phyloP scores from a whole-genome alignment of 2,329 filamentous ascomycete genomes.

The Fusarium buharicum region DNA sequence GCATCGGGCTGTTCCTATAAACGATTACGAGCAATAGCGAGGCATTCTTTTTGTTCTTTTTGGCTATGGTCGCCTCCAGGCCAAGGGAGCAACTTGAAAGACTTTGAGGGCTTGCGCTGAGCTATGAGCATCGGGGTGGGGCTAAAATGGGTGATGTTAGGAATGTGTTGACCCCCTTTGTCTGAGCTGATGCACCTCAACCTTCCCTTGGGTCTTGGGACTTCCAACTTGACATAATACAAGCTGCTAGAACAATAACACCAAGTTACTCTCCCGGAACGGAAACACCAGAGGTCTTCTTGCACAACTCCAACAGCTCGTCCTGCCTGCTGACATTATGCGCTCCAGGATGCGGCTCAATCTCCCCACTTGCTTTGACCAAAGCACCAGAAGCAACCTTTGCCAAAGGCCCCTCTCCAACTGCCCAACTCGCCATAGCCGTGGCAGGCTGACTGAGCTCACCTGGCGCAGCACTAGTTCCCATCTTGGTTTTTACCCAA shows the following conservation, averaged over 20 bases:
- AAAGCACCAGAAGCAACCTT: slow-evolving; percentile 24
- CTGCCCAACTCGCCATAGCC: slow-evolving; percentile 27
- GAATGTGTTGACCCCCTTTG: no score
- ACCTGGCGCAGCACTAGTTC: slow-evolving; percentile 27
- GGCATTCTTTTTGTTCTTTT: slow-evolving; percentile 7
- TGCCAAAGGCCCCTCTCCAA: slow-evolving; percentile 21
- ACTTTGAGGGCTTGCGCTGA: no score
- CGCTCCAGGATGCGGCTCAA: slow-evolving; percentile 23
- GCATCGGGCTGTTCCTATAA: no score
- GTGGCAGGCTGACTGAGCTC: slow-evolving; percentile 10
- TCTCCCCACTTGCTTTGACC: slow-evolving; percentile 22
- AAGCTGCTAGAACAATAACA: no score
- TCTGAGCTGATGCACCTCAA: no score
- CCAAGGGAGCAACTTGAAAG: no score
- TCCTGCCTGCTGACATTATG: slow-evolving; percentile 29
- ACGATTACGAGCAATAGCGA: slow-evolving; percentile 9
- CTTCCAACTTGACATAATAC: no score
- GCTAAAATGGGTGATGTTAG: no score
- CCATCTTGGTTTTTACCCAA: slow-evolving; percentile 40
- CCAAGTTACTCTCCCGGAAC: neutral
- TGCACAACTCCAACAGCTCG: slow-evolving; percentile 24
- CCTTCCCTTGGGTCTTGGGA: neutral
- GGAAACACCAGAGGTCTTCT: slow-evolving; percentile 14
- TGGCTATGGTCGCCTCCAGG: no score
- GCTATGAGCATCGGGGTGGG: no score